These are phyloP conservation scores for Leccinum fibrillosum DNA, from an alignment of 768 basidiomycete species.

Conservation along the genomic window DNA sequence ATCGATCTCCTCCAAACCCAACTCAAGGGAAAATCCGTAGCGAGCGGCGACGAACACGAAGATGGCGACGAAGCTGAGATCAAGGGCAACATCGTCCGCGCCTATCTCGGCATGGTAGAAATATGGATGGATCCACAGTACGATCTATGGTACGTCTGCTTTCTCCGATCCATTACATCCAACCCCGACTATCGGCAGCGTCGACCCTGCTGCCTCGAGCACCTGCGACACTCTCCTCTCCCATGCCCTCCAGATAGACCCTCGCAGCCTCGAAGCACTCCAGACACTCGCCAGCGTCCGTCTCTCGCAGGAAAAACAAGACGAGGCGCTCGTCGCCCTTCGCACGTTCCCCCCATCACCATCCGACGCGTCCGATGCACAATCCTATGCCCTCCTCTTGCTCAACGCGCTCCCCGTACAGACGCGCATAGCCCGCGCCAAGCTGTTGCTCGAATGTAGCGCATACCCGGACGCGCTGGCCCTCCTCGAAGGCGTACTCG, in stretches of 20 bases:
- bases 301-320: constrained; percentile 81
- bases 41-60: constrained; percentile 33
- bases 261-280: constrained; percentile 74
- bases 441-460: constrained; percentile 74
- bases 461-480: constrained; percentile 70
- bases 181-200: constrained; percentile 43
- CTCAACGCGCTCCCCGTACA: constrained; percentile 54
- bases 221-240: constrained; percentile 77
- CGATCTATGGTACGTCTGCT: constrained; percentile 70
- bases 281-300: constrained; percentile 82
- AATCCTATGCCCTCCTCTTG: constrained; percentile 35
- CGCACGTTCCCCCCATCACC: constrained; percentile 18
- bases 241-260: constrained; percentile 70
- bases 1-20: constrained; percentile 65
- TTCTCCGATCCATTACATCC: not conserved
- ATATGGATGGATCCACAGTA: constrained; percentile 94
- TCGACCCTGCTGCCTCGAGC: constrained; percentile 76
- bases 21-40: constrained; percentile 70
- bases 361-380: constrained; percentile 10
- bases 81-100: constrained; percentile 68
- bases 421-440: constrained; percentile 69
- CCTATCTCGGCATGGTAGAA: constrained; percentile 81
- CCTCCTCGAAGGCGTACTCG: constrained; percentile 75
- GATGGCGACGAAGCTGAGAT: constrained; percentile 44
- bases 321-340: constrained; percentile 61